phyloP scores from a whole-genome alignment of 2,329 filamentous ascomycete genomes.

The Penicillium griseofulvum region DNA sequence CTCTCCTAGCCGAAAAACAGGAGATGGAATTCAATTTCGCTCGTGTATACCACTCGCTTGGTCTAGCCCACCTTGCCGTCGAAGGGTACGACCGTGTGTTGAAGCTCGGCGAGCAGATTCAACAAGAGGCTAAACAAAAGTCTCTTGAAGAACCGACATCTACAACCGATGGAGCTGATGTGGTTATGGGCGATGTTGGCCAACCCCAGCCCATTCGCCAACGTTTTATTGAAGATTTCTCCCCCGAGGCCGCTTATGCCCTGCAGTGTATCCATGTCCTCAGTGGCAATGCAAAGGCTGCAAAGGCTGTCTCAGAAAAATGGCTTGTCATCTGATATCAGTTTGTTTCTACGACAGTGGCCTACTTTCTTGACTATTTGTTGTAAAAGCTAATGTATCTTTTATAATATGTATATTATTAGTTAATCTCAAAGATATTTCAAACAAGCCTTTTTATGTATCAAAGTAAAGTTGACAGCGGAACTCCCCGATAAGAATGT shows the following conservation, averaged over 20 bases:
- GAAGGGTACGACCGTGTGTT: slow-evolving; percentile 66
- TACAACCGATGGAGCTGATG: slow-evolving; percentile 44
- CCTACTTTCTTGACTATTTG: neutral
- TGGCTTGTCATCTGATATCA: slow-evolving; percentile 54
- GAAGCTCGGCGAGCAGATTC: slow-evolving; percentile 49
- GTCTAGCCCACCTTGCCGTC: slow-evolving; percentile 69
- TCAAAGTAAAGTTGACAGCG: neutral
- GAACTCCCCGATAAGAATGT: neutral
- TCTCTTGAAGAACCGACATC: slow-evolving; percentile 24
- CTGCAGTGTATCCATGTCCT: slow-evolving; percentile 66
- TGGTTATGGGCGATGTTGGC: slow-evolving; percentile 22
- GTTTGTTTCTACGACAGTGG: neutral
- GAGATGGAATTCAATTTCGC: slow-evolving; percentile 83
- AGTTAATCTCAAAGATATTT: neutral
- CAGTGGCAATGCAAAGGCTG: slow-evolving; percentile 61
- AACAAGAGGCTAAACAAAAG: slow-evolving; percentile 25
- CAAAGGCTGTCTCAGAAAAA: slow-evolving; percentile 59
- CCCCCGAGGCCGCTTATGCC: slow-evolving; percentile 70
- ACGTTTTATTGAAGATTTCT: slow-evolving; percentile 56
- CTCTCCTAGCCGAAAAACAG: slow-evolving; percentile 53
- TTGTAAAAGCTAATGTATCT: neutral
- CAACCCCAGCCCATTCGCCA: slow-evolving; percentile 2
- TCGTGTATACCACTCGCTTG: slow-evolving; percentile 71
- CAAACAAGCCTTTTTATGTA: neutral
- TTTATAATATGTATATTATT: slow-evolving; percentile 2